phyloP scores from a whole-genome alignment of 1,284 basidiomycete genomes.

The Fomitopsis pinicola region DNA sequence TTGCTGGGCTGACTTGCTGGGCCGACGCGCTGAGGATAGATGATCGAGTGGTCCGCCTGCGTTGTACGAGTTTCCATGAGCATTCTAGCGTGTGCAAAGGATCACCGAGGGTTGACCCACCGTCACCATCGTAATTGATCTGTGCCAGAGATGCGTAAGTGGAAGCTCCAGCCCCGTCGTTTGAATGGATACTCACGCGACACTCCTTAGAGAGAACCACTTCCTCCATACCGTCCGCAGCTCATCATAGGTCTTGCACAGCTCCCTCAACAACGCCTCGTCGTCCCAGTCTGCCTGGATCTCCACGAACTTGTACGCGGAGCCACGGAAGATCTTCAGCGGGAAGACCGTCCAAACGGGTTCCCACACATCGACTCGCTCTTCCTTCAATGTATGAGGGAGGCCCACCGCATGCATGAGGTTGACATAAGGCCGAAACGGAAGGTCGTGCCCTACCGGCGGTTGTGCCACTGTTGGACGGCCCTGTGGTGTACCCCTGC shows the following conservation, averaged over 20 bases:
- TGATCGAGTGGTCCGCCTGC: slow-evolving; percentile 14
- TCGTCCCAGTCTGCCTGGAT: slow-evolving; percentile 17
- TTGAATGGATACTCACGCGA: slow-evolving; percentile 8
- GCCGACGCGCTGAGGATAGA: slow-evolving; percentile 16
- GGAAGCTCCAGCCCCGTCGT: neutral
- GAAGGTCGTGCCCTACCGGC: too few species aligned
- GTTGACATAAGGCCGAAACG: neutral
- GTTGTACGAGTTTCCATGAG: neutral
- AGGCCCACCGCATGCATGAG: neutral
- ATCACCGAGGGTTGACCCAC: neutral
- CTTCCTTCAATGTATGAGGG: neutral
- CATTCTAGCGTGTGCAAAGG: too few species aligned
- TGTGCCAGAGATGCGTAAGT: neutral
- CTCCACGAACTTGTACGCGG: slow-evolving; percentile 8
- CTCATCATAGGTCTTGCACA: slow-evolving; percentile 11
- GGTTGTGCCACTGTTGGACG: too few species aligned
- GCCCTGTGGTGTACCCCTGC: too few species aligned
- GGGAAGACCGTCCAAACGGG: slow-evolving; percentile 17
- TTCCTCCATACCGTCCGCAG: slow-evolving; percentile 16
- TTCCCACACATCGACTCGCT: slow-evolving; percentile 10
- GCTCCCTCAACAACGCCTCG: slow-evolving; percentile 12
- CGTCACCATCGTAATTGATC: slow-evolving; percentile 14
- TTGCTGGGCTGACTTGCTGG: slow-evolving; percentile 13
- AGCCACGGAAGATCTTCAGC: slow-evolving; percentile 15
- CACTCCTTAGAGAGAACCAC: slow-evolving; percentile 16